Evolutionary conservation across 345 rosid species (phyloP), one percentile per base, ranked within the genome.

Genomic region (Eucalyptus caleyi): DNA sequence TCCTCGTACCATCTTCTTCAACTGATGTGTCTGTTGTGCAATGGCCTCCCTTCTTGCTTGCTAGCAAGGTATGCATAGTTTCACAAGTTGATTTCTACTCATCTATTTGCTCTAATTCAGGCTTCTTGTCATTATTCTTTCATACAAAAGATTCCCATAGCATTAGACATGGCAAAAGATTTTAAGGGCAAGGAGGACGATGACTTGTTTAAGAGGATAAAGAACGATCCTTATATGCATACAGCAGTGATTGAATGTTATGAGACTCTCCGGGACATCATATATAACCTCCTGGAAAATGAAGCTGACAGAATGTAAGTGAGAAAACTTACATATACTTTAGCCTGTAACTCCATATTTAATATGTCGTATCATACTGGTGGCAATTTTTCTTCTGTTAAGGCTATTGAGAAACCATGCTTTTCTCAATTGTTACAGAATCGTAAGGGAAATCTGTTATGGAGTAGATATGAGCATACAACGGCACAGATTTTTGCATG

Each of bases 101-200:
- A 72, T 34, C 11, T 34, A 19, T 72, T 19, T 72, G 14, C 82
- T 72, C 82, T 89, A 45, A 45, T 87, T 24, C 82, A 26, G 81
- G 67, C 23, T 85, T 27, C n/a, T 51, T 19, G 50, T 88, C 81
- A 90, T 88, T 65, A 89, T 89, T 94, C 56, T 89, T 62, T 86
- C 89, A 89, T 80, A 85, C 89, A 89, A 88, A 87, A 98, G 99
- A 97, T 98, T 93, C 99, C 98, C 60, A 97, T 98, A 90, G 99
- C 99, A 90, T 91, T 98, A 91, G 99, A 97, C 94, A 98, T 98
- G 98, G 99, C 99, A 88, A 98, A 96, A 94, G 99, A 98, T 94
- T 97, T 96, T 92, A 97, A 92, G 90, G 97, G 95, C 81, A 95
- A 93, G 91, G 98, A 94, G 65, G 99, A 96, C 50, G 93, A 45